Conservation (phyloP, 257 asterid species). For the Solanum chmielewskii region DNA sequence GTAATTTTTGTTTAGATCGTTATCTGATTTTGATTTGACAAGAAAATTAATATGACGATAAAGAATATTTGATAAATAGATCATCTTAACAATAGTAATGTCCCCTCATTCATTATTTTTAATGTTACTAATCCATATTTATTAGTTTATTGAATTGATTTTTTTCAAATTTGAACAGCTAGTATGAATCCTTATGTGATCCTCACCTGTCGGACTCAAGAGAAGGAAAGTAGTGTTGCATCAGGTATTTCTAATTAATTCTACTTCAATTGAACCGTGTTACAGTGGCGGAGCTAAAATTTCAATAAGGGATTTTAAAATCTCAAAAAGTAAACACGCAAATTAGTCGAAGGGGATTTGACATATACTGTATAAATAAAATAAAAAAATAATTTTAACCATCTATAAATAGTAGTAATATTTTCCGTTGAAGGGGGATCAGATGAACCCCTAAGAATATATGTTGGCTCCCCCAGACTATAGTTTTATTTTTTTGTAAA, state of each 20-base stretch:
- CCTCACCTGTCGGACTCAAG: constrained; percentile 61
- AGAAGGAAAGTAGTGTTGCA: constrained; percentile 64
- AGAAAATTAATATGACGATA: too few relatives aligned
- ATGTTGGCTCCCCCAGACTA: background rate
- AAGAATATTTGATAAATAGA: background rate
- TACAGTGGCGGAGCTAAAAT: background rate
- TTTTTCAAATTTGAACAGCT: constrained; percentile 21
- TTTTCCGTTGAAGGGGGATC: background rate
- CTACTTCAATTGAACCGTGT: background rate
- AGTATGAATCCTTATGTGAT: constrained; percentile 58
- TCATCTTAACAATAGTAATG: background rate
- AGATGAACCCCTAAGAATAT: background rate
- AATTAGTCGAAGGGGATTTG: too few relatives aligned
- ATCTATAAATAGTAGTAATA: too few relatives aligned
- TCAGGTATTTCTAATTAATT: constrained; percentile 29
- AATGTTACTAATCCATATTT: background rate
- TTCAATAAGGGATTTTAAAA: background rate
- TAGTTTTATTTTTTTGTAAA: too few relatives aligned
- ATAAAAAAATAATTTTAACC: background rate
- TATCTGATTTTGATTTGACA: background rate
- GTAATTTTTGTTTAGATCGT: background rate
- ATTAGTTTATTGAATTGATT: background rate
- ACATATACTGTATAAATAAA: background rate
- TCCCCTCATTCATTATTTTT: background rate
- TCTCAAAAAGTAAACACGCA: background rate